Base-by-base conservation (phyloP, 164 flowering plant species). In the Kingdonia uniflora region DNA sequence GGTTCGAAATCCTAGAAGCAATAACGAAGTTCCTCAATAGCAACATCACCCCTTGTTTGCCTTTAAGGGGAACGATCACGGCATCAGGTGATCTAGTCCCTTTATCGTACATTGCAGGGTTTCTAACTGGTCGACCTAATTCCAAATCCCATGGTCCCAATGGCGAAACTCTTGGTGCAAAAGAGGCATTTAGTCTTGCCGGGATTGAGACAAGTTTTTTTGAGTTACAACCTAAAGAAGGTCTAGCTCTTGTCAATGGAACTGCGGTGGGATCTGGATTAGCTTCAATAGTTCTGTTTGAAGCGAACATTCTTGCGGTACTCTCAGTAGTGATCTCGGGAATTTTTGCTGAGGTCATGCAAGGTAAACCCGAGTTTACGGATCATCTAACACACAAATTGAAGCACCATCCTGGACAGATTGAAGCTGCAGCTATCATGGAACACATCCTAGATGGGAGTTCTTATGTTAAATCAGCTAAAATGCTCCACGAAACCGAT, bases 361-460 rank as follows among this genome's bases (percentile, higher is more conserved):
- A 49, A 2, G 65, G 65, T 1, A 62, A 56, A 11, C 44, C 60
- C 0, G 66, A 63, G 37, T 63, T 63, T 14, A 56, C 66, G 2
- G 66, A 63, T 26, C 66, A 37, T 12, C 45, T 63, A 20, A 63
- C 66, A 2, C 66, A 63, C 42, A 51, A 56, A 21, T 19, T 63
- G 10, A 63, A 63, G 52, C 66, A 63, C 33, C 66, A 63, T 22
- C 66, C 66, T 26, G 66, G 66, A 19, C 66, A 63, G 53, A 71
- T 71, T 41, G 71, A 71, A 51, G 71, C 73, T 2, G 33, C 65
- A 11, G 60, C 65, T 2, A 19, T 62, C 0, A 62, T 61, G 65
- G 65, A 61, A 13, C 40, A 26, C 25, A 37, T 62, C 19, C 12
- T 62, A 0, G 55, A 62, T 13, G 60, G 45, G 22, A 62, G 60